Base-by-base conservation (phyloP, 148 eudicot species). In the Cornus controversa region DNA sequence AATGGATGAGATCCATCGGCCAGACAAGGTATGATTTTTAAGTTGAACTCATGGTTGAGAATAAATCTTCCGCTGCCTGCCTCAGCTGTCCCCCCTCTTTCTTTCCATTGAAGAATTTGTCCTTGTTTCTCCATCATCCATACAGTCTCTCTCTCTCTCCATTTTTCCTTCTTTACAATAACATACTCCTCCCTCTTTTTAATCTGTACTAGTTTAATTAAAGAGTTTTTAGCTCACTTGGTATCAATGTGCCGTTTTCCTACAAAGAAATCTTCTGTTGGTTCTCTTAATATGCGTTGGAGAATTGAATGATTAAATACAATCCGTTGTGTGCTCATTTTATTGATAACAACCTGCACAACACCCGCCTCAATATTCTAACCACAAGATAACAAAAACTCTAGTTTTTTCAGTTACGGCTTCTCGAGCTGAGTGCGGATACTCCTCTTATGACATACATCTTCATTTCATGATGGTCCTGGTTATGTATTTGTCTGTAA, bases 1-100 rank as follows among this genome's bases (percentile, higher is more conserved):
- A 31, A 91, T 90, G 97, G 96, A 95, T 82, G 84, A 86, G 54
- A 93, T 89, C 73, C 94, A 89, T 72, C 90, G 98, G 37, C 90
- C 97, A 16, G 91, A 92, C 72, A 95, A 95, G 96, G 98, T 95
- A 88, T 74, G 37, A 25, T 40, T 42, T 27, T 50, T 66, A 40
- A 70, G n/a, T 34, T 66, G 72, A 40, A 40, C 10, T 24, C 36
- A 2, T 40, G 60, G 65, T 64, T 24, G 13, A 11, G 40, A 6
- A 18, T 60, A 22, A 6, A 18, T n/a, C 23, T 42, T 31, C 37
- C 36, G 2, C 20, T 34, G 23, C 29, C 24, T 60, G 23, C 23
- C 64, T 20, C 64, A 60, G 64, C 20, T 60, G 64, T 50, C 57
- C 1, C 57, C 14, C 57, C 57, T 54, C 22, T 20, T 54, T 54